Evolutionary conservation across 768 basidiomycete genomes (phyloP), one percentile per base, ranked within the genome.

Genomic region (Amanita subjunquillea): DNA sequence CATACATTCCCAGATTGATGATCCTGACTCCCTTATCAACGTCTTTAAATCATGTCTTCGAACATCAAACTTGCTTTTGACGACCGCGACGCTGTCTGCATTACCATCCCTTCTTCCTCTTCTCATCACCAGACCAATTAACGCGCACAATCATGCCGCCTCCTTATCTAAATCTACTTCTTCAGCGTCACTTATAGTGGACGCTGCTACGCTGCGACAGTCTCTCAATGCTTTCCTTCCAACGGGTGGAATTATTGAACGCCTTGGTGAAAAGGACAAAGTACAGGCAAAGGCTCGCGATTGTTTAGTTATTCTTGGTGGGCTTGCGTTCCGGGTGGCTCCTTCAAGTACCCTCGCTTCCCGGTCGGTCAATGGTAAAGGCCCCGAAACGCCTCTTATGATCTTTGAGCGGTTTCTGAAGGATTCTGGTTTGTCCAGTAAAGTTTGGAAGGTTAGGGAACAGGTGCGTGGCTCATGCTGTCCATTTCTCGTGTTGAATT

Each of bases 361-460:
- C 50, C 74, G 73, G 55, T 72, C 73, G 20, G 69, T 65, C 47
- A 72, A 69, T 54, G 73, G 74, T 36, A 91, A 89, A 65, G 77
- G 79, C 23, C 71, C 72, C 13, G 88, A 91, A 67, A 79, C 80
- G 13, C 85, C 87, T 9, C 63, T 86, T 46, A 70, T 72, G 59
- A 69, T 82, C 29, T 87, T 90, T 57, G 91, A 93, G 64, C 73
- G 80, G 42, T 75, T 77, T 58, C 50, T 94, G 55, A 79, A 76
- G 58, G 92, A 94, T 58, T 71, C 63, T 5, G 92, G 86, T 2
- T 65, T 94, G 37, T 69, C 69, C 40, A 91, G 87, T 67, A 94
- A 93, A 71, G 84, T 85, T 6, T 85, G 85, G 80, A 85, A 85
- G 66, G 83, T 90, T 36, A 75, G 87, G 50, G 91, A 95, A 66